Percentiles rank a stretch among this genome's conserved stretches.
These are phyloP conservation scores for Phytophthora macrochlamydospora DNA, from an alignment of 352 stramenopile species.

Conservation along the genomic window DNA sequence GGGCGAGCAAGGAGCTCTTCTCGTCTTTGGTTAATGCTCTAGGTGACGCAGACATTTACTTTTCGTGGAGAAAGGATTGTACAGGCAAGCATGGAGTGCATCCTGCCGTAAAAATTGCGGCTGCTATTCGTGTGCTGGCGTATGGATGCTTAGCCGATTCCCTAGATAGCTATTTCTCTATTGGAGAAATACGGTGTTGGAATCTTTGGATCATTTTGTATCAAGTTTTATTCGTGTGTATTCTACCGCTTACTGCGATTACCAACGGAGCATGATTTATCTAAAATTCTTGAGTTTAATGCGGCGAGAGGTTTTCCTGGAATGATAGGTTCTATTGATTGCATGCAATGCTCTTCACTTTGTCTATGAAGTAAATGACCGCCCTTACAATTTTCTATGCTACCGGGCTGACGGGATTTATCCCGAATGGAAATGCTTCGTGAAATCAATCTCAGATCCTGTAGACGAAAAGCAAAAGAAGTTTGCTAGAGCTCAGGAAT, in stretches of 20 bases:
- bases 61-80: slow-evolving; percentile 6
- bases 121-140: slow-evolving; percentile 2
- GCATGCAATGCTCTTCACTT: slow-evolving; percentile 7
- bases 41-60: background rate
- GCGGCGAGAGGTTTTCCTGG: slow-evolving; percentile 6
- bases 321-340: slow-evolving; percentile 9
- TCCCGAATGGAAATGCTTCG: slow-evolving; percentile 8
- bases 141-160: slow-evolving; percentile 2
- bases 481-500: background rate
- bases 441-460: background rate
- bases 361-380: slow-evolving; percentile 4
- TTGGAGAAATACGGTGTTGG: slow-evolving; percentile 1
- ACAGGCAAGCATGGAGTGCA: slow-evolving; percentile 6
- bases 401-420: slow-evolving; percentile 12
- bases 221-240: background rate
- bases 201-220: background rate
- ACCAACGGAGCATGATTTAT: background rate
- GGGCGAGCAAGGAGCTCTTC: slow-evolving; percentile 2
- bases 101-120: slow-evolving; percentile 1
- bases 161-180: slow-evolving; percentile 4
- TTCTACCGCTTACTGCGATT: background rate
- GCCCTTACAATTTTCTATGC: slow-evolving; percentile 5
- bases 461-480: background rate
- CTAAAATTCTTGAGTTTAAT: slow-evolving; percentile 4
- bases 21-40: background rate